These are phyloP conservation scores for Sonneratia caseolaris DNA, from an alignment of 345 rosid species.

Conservation along the genomic window DNA sequence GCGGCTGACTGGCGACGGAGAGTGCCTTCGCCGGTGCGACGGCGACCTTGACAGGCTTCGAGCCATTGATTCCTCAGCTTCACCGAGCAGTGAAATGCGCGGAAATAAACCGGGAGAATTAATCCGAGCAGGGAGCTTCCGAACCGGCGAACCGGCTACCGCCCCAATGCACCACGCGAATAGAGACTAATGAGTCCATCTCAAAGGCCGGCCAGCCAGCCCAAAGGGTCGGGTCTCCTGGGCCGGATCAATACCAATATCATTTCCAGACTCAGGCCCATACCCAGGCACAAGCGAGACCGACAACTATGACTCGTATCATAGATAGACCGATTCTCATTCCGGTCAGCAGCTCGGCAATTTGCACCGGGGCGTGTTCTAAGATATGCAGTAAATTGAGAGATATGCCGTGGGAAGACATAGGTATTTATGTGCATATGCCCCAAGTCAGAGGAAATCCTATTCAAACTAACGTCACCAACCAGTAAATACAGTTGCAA, in stretches of 20 bases:
- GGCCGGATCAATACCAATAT: neutral
- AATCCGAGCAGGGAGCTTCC: neutral
- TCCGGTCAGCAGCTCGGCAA: too few species aligned
- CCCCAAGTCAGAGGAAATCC: neutral
- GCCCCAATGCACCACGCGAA: too few species aligned
- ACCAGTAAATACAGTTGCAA: neutral
- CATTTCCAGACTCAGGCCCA: neutral
- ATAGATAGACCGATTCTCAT: too few species aligned
- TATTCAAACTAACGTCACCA: neutral
- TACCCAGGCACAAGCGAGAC: too few species aligned
- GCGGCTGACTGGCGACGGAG: constrained; percentile 24
- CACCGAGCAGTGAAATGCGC: neutral
- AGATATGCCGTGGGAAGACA: too few species aligned
- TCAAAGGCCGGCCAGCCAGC: too few species aligned
- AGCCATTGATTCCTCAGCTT: constrained; percentile 20
- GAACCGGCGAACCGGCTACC: neutral
- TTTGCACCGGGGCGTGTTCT: too few species aligned
- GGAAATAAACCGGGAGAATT: neutral
- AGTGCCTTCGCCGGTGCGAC: constrained; percentile 42
- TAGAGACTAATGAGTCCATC: too few species aligned
- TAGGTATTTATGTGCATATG: neutral
- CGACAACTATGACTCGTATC: too few species aligned
- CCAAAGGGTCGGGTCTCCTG: neutral
- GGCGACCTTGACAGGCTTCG: constrained; percentile 63
- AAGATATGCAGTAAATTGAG: too few species aligned